These are phyloP conservation scores for Colletotrichum spaethianum DNA, from an alignment of 2,329 filamentous ascomycete genomes.

Conservation along the genomic window DNA sequence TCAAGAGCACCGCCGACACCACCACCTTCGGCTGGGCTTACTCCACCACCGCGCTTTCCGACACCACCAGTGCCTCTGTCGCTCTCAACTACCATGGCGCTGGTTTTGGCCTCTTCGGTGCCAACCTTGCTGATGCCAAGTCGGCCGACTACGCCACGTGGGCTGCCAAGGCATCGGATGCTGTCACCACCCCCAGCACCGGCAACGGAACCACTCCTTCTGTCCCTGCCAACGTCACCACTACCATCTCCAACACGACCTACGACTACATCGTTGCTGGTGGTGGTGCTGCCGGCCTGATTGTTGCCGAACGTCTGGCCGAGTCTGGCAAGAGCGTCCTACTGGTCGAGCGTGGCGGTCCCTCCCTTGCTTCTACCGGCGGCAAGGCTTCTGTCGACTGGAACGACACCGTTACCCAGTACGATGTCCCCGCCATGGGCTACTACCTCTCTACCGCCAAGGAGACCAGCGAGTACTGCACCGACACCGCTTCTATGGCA, in stretches of 20 bases:
- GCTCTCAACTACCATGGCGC: slow-evolving; percentile 43
- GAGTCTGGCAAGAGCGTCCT: slow-evolving; percentile 43
- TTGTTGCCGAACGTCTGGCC: slow-evolving; percentile 38
- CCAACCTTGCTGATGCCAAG: slow-evolving; percentile 42
- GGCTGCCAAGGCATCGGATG: slow-evolving; percentile 45
- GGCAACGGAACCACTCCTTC: slow-evolving; percentile 33
- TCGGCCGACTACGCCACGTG: slow-evolving; percentile 43
- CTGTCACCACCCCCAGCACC: slow-evolving; percentile 37
- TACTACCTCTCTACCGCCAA: slow-evolving; percentile 36
- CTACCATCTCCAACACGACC: slow-evolving; percentile 38
- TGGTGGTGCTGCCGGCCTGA: slow-evolving; percentile 41
- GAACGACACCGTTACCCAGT: slow-evolving; percentile 46
- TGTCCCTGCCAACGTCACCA: slow-evolving; percentile 33
- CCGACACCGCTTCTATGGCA: slow-evolving; percentile 47
- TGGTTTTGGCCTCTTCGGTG: slow-evolving; percentile 44
- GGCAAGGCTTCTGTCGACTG: slow-evolving; percentile 45
- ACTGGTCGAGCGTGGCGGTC: slow-evolving; percentile 39
- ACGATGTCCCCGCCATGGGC: slow-evolving; percentile 44
- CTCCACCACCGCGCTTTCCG: slow-evolving; percentile 40
- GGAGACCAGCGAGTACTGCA: slow-evolving; percentile 45
- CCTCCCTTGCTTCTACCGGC: slow-evolving; percentile 39
- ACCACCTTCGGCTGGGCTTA: slow-evolving; percentile 39
- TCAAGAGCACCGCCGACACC: slow-evolving; percentile 37
- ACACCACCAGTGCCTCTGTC: slow-evolving; percentile 39
- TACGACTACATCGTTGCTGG: slow-evolving; percentile 43